Percentiles rank a stretch among this genome's conserved stretches.
Evolutionary conservation across 441 rosid genomes (phyloP).

Genomic region (Croton laevigatus): DNA sequence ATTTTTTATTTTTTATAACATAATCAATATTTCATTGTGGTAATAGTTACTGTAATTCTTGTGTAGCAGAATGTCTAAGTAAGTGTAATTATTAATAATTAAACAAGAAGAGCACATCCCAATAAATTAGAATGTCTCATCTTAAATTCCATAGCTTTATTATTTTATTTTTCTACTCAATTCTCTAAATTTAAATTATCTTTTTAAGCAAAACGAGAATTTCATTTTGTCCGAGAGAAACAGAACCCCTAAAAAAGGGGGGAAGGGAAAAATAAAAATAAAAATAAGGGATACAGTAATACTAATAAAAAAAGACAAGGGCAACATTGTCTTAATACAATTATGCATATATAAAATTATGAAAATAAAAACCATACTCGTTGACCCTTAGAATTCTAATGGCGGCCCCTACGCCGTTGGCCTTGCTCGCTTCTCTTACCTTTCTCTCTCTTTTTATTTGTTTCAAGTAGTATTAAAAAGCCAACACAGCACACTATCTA

Average conservation of each 20-base stretch:
- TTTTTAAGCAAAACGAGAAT: constrained; percentile 4
- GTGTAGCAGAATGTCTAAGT: background rate
- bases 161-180: too few relatives aligned
- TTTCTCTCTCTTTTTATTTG: constrained; percentile 13
- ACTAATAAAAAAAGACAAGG: constrained; percentile 24
- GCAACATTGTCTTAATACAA: constrained; percentile 23
- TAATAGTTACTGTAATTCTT: too few relatives aligned
- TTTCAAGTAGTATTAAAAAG: constrained; percentile 37
- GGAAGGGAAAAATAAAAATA: background rate
- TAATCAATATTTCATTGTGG: too few relatives aligned
- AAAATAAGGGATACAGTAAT: constrained; percentile 23
- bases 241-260: background rate
- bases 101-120: constrained; percentile 23
- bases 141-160: background rate
- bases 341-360: background rate
- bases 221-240: constrained; percentile 11
- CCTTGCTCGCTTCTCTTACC: constrained; percentile 42
- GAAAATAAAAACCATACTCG: constrained; percentile 28
- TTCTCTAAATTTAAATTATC: background rate
- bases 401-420: constrained; percentile 99
- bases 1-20: too few relatives aligned
- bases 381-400: constrained; percentile 88
- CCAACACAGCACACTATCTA: constrained; percentile 35
- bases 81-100: background rate
- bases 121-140: constrained; percentile 27